A percentile compares a stretch with the other conserved stretches of the same genome.
phyloP scores from a whole-genome alignment of 495 filamentous ascomycete genomes.

The Aspergillus biplanus region DNA sequence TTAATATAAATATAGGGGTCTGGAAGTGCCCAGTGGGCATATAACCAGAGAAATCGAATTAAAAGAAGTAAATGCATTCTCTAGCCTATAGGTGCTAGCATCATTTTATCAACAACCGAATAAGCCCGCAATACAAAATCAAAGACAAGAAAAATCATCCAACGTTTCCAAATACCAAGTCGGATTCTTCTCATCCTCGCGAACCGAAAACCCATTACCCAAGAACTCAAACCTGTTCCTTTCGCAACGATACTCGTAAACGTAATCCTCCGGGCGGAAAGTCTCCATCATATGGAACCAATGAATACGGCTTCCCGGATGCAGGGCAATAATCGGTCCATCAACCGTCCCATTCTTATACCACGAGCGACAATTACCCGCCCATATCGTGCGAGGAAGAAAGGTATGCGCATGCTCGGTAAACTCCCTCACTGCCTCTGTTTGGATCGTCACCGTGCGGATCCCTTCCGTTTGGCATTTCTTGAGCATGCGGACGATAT shows the following conservation, averaged over 20 bases:
- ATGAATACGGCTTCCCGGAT: conserved; percentile 42
- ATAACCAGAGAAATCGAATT: no score
- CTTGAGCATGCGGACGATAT: conserved; percentile 44
- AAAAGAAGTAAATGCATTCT: no score
- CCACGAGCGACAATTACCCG: conserved; percentile 46
- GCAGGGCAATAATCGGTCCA: conserved; percentile 26
- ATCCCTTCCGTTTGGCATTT: conserved; percentile 36
- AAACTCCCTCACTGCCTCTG: conserved; percentile 40
- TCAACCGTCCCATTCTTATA: conserved; percentile 30
- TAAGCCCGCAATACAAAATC: neutral
- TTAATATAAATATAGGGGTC: no score
- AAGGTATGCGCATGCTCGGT: conserved; percentile 37
- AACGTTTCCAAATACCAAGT: conserved; percentile 23
- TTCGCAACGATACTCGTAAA: conserved; percentile 23
- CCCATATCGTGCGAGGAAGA: conserved; percentile 44
- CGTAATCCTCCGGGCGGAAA: conserved; percentile 54
- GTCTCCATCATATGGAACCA: conserved; percentile 55
- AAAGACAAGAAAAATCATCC: neutral
- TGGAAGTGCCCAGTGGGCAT: no score
- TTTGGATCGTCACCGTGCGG: conserved; percentile 19
- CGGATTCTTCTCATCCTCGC: conserved; percentile 26
- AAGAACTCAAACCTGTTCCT: conserved; percentile 31
- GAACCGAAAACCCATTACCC: conserved; percentile 29
- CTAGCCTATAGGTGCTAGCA: no score
- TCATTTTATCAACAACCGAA: no score